Conservation (phyloP, 768 basidiomycete species). For the Sporobolomyces phaffii region DNA sequence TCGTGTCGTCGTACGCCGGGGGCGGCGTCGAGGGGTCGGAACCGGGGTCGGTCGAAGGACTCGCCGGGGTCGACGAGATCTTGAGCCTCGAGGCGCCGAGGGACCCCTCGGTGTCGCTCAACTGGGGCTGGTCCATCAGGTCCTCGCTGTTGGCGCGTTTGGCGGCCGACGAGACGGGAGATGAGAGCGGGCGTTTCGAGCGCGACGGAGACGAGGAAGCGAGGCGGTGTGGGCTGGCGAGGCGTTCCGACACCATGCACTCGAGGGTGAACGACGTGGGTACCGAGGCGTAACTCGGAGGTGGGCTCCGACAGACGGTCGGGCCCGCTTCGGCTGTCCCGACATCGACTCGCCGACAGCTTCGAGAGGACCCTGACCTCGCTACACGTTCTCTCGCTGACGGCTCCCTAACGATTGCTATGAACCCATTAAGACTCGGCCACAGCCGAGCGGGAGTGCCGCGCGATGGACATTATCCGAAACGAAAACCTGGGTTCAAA, state of each 20-base stretch:
- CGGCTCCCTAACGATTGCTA: no score
- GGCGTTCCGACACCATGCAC: conserved; percentile 1
- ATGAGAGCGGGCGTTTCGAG: conserved; percentile 19
- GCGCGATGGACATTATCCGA: no score
- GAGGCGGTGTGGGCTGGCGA: conserved; percentile 1
- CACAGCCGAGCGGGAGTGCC: no score
- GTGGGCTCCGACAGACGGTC: no score
- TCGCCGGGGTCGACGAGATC: conserved; percentile 43
- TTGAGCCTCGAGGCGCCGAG: conserved; percentile 55
- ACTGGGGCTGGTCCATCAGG: conserved; percentile 3
- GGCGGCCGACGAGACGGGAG: conserved; percentile 1
- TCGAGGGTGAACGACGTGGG: no score
- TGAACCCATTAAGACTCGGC: no score
- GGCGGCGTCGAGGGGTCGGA: conserved; percentile 38
- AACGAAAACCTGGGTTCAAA: no score
- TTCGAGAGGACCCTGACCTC: no score
- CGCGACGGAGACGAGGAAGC: conserved; percentile 8
- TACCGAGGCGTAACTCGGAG: no score
- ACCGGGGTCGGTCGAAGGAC: conserved; percentile 4
- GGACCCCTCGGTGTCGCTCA: conserved; percentile 48
- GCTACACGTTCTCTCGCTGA: no score
- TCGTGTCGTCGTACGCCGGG: conserved; percentile 23
- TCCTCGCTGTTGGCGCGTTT: conserved; percentile 45
- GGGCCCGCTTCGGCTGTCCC: no score
- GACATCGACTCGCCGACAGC: no score